Conservation (phyloP, 1,139 yeast genomes). For the Taiozyma sp. region DNA sequence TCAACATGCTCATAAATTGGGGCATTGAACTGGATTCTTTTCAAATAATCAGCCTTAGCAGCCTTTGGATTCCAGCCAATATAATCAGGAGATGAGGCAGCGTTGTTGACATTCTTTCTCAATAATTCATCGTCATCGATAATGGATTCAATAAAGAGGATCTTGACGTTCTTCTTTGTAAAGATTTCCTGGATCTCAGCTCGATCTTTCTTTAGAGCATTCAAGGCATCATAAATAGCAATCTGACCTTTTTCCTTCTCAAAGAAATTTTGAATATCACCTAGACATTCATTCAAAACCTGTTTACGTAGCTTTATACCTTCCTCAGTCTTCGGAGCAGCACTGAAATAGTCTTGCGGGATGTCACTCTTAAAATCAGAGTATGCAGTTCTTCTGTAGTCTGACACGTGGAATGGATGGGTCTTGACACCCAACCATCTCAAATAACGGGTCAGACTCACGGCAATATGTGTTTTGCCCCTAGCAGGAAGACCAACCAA, state of each 20-base stretch:
- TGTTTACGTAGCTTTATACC: slow-evolving; percentile 53
- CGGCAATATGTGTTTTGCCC: slow-evolving; percentile 92
- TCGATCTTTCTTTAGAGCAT: slow-evolving; percentile 72
- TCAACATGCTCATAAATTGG: slow-evolving; percentile 52
- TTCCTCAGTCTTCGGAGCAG: slow-evolving; percentile 49
- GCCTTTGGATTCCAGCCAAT: slow-evolving; percentile 60
- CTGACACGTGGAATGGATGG: slow-evolving; percentile 88
- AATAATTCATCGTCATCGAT: slow-evolving; percentile 72
- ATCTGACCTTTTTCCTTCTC: slow-evolving; percentile 80
- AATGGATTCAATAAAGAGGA: slow-evolving; percentile 82
- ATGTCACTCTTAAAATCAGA: slow-evolving; percentile 39
- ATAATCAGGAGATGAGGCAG: slow-evolving; percentile 87
- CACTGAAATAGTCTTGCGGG: slow-evolving; percentile 69
- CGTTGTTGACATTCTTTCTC: slow-evolving; percentile 77
- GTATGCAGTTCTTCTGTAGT: slow-evolving; percentile 66
- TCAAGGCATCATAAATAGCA: slow-evolving; percentile 94
- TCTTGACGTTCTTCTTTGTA: slow-evolving; percentile 58
- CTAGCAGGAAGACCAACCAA: slow-evolving; percentile 95
- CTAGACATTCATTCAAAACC: slow-evolving; percentile 60
- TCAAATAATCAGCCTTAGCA: slow-evolving; percentile 59
- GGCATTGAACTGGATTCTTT: slow-evolving; percentile 46
- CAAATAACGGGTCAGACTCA: slow-evolving; percentile 83
- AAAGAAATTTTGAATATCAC: slow-evolving; percentile 70
- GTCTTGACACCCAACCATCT: slow-evolving; percentile 96
- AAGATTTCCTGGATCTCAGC: slow-evolving; percentile 51